These are phyloP conservation scores for Ceratobasidium sp. DNA, from an alignment of 1,284 basidiomycete genomes.

Conservation along the genomic window DNA sequence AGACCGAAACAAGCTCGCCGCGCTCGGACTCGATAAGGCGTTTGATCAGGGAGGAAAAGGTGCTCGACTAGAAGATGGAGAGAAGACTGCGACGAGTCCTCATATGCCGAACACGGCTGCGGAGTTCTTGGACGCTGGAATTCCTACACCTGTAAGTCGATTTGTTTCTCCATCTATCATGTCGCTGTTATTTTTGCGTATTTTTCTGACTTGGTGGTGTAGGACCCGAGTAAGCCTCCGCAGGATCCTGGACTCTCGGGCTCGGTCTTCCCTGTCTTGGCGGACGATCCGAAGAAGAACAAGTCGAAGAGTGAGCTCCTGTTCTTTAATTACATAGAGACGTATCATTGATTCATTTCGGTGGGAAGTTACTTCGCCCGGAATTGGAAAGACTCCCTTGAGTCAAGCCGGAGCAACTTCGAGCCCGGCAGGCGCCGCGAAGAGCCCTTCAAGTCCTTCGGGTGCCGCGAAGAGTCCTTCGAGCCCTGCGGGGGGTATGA, in stretches of 20 bases:
- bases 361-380: too few species aligned
- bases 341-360: neutral
- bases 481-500: too few species aligned
- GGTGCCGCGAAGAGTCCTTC: too few species aligned
- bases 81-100: neutral
- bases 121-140: conserved; percentile 13
- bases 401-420: too few species aligned
- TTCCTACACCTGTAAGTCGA: conserved; percentile 34
- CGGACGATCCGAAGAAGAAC: conserved; percentile 11
- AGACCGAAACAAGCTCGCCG: neutral
- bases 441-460: neutral
- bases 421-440: too few species aligned
- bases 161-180: too few species aligned
- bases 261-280: conserved; percentile 27
- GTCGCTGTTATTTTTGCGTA: too few species aligned
- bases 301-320: conserved; percentile 12
- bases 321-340: neutral
- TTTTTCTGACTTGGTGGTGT: too few species aligned
- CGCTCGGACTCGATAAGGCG: too few species aligned
- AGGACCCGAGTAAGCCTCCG: conserved; percentile 28
- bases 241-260: conserved; percentile 29
- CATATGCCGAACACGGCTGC: conserved; percentile 29
- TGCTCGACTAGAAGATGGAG: too few species aligned
- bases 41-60: too few species aligned
- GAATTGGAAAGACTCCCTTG: too few species aligned